These are phyloP conservation scores for Penicillium salamii DNA, from an alignment of 495 filamentous ascomycete genomes.

Conservation along the genomic window DNA sequence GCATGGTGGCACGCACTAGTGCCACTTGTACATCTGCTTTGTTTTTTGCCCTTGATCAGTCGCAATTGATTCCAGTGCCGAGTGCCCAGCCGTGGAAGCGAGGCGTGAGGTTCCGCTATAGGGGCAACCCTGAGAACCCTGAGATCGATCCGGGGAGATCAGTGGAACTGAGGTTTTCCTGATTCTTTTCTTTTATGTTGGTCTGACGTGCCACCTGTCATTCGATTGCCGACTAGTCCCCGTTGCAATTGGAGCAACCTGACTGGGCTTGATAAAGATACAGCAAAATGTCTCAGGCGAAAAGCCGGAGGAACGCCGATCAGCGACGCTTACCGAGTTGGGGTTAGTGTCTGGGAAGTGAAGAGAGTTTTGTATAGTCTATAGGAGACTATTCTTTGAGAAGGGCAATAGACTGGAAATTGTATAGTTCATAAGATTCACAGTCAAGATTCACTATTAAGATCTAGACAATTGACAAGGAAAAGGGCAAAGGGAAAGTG, in stretches of 20 bases:
- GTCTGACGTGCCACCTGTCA: not conserved
- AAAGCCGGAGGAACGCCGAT: conserved; percentile 11
- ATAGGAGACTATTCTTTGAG: too few species aligned
- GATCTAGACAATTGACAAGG: too few species aligned
- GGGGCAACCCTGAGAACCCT: not conserved
- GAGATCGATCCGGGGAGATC: conserved; percentile 19
- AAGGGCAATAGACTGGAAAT: too few species aligned
- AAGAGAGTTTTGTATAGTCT: too few species aligned
- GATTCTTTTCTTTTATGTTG: not conserved
- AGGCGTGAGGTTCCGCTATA: conserved; percentile 5
- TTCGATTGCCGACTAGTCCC: not conserved
- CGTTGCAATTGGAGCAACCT: not conserved
- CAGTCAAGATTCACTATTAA: too few species aligned
- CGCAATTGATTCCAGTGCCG: not conserved
- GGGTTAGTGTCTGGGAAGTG: conserved; percentile 7
- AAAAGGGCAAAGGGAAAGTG: not conserved
- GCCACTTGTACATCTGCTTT: conserved; percentile 1
- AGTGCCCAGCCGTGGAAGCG: conserved; percentile 1
- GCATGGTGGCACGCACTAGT: conserved; percentile 9
- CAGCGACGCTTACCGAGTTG: conserved; percentile 9
- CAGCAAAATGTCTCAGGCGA: conserved; percentile 14
- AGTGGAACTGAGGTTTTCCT: not conserved
- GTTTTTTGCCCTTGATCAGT: not conserved
- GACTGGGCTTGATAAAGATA: not conserved
- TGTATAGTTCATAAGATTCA: too few species aligned